phyloP scores from a whole-genome alignment of 495 filamentous ascomycete genomes.

The Aspergillus nidulans region DNA sequence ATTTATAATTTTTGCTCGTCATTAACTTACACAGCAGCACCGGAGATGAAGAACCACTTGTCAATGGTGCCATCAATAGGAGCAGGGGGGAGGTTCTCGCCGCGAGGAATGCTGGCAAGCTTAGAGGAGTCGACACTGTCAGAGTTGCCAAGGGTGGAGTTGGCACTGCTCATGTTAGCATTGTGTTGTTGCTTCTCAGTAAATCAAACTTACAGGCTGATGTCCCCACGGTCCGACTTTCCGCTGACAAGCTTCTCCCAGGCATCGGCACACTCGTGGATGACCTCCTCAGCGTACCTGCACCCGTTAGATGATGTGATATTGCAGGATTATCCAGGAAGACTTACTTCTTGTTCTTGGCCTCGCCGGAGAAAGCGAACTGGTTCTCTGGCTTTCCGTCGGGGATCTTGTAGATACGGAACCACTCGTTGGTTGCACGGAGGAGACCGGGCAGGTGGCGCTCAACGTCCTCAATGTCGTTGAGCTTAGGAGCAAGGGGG shows the following conservation, averaged over 20 bases:
- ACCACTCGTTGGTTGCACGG: constrained; percentile 99
- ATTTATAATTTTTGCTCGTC: constrained; percentile 20
- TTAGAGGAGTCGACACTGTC: constrained; percentile 59
- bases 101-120: constrained; percentile 65
- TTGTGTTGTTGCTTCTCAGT: constrained; percentile 14
- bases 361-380: constrained; percentile 99
- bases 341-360: constrained; percentile 96
- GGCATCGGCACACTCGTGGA: constrained; percentile 92
- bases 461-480: constrained; percentile 99
- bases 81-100: constrained; percentile 72
- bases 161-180: constrained; percentile 53
- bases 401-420: constrained; percentile 99
- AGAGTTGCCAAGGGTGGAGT: constrained; percentile 68
- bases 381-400: constrained; percentile 99
- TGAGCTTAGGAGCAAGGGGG: constrained; percentile 90
- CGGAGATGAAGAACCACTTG: constrained; percentile 99
- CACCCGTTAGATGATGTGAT: neutral
- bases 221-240: constrained; percentile 69
- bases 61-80: constrained; percentile 95
- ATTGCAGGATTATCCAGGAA: constrained; percentile 15
- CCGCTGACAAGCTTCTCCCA: constrained; percentile 95
- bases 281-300: constrained; percentile 87
- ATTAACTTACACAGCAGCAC: constrained; percentile 73
- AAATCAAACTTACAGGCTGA: constrained; percentile 66
- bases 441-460: constrained; percentile 95